phyloP scores from a whole-genome alignment of 139 green algal genomes.

The Chlamydomonas sp. region DNA sequence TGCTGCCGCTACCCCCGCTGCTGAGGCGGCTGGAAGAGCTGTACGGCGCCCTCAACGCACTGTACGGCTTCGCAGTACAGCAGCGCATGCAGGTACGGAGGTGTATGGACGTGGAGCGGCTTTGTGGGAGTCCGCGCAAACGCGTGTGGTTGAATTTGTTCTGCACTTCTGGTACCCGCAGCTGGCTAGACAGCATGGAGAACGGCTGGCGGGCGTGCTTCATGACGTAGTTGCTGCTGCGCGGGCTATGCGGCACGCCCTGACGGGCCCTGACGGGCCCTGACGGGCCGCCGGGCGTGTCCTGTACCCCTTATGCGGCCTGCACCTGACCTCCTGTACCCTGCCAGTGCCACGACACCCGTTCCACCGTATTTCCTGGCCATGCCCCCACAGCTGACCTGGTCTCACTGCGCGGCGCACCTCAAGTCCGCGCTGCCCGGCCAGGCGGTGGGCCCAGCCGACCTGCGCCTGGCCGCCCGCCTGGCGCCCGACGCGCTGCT shows the following conservation, averaged over 20 bases:
- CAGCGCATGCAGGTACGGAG: conserved; percentile 66
- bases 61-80: conserved; percentile 64
- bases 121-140: background rate
- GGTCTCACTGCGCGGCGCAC: conserved; percentile 18
- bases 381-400: conserved; percentile 15
- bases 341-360: too few relatives aligned
- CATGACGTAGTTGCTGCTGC: too few relatives aligned
- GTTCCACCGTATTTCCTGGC: too few relatives aligned
- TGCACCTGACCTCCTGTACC: too few relatives aligned
- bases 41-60: conserved; percentile 52
- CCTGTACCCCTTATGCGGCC: too few relatives aligned
- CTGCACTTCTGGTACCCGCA: too few relatives aligned
- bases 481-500: conserved; percentile 54
- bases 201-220: too few relatives aligned
- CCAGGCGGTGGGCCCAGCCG: conserved; percentile 28
- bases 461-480: conserved; percentile 53
- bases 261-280: too few relatives aligned
- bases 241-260: too few relatives aligned
- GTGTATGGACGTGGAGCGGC: background rate
- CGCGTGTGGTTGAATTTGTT: too few relatives aligned
- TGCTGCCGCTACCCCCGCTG: conserved; percentile 63
- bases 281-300: too few relatives aligned
- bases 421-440: conserved; percentile 18
- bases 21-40: conserved; percentile 48
- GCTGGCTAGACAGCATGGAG: too few relatives aligned